Conservation (phyloP, 2,329 filamentous ascomycete species). For the Tolypocladium cylindrosporum region DNA sequence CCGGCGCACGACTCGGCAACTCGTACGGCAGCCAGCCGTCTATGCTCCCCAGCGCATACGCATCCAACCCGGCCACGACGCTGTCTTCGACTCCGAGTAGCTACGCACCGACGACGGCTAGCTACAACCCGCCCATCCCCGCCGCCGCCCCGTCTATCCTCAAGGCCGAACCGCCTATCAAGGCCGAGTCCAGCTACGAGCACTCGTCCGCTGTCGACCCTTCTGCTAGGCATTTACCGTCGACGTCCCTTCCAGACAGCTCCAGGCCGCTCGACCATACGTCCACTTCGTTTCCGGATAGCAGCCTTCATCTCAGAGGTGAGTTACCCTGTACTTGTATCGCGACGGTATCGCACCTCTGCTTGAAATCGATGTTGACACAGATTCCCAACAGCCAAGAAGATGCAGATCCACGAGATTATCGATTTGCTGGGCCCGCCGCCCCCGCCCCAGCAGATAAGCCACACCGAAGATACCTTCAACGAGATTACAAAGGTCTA, state of each 20-base stretch:
- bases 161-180: constrained; percentile 12
- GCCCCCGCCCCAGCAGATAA: constrained; percentile 43
- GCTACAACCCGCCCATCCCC: constrained; percentile 22
- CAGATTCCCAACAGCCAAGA: constrained; percentile 23
- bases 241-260: constrained; percentile 11
- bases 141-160: constrained; percentile 16
- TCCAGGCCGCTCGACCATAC: constrained; percentile 18
- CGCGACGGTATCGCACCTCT: background rate
- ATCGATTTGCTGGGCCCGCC: constrained; percentile 51
- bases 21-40: constrained; percentile 36
- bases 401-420: constrained; percentile 65
- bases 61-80: constrained; percentile 17
- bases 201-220: constrained; percentile 51
- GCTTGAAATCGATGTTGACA: background rate
- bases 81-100: constrained; percentile 15
- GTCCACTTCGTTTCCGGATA: constrained; percentile 12
- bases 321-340: constrained; percentile 29
- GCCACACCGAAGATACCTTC: constrained; percentile 39
- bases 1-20: constrained; percentile 20
- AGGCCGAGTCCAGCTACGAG: constrained; percentile 36
- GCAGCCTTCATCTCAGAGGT: constrained; percentile 38
- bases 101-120: constrained; percentile 14
- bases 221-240: constrained; percentile 41
- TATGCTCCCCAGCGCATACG: constrained; percentile 33
- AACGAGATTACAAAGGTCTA: constrained; percentile 65